Evolutionary conservation across 1,284 basidiomycete species (phyloP).

Genomic region (Amylostereum areolatum): DNA sequence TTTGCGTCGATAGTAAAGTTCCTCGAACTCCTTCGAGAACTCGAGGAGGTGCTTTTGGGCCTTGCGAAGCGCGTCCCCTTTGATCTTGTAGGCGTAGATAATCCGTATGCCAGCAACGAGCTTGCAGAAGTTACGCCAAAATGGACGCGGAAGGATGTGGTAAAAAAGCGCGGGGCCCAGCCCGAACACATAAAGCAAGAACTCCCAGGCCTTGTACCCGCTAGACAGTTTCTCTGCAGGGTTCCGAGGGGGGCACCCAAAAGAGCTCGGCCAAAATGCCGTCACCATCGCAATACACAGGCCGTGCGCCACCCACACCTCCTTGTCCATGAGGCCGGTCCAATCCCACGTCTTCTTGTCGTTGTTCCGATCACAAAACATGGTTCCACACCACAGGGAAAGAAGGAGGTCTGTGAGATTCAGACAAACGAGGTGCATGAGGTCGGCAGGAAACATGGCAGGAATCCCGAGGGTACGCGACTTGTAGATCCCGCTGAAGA

Average conservation of each 20-base stretch:
- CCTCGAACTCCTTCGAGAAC: constrained; percentile 24
- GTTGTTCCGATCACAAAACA: not conserved
- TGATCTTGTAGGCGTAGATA: constrained; percentile 17
- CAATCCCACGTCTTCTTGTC: constrained; percentile 23
- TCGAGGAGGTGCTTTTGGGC: constrained; percentile 17
- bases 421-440: not conserved
- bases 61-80: constrained; percentile 11
- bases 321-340: constrained; percentile 19
- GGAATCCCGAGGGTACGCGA: not conserved
- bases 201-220: constrained; percentile 33
- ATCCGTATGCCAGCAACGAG: constrained; percentile 25
- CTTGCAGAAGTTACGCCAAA: constrained; percentile 28
- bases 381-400: not conserved
- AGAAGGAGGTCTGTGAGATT: not conserved
- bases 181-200: constrained; percentile 27
- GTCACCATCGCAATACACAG: constrained; percentile 19
- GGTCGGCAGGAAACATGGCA: not conserved
- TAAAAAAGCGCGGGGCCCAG: constrained; percentile 30
- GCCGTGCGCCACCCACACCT: constrained; percentile 28
- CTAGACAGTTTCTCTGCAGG: constrained; percentile 31
- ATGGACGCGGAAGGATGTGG: constrained; percentile 21
- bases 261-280: constrained; percentile 22
- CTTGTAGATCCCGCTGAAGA: constrained; percentile 10
- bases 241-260: constrained; percentile 30
- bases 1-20: constrained; percentile 21